Base-by-base conservation (phyloP, 768 basidiomycete genomes). In the Multifurca ochricompacta region DNA sequence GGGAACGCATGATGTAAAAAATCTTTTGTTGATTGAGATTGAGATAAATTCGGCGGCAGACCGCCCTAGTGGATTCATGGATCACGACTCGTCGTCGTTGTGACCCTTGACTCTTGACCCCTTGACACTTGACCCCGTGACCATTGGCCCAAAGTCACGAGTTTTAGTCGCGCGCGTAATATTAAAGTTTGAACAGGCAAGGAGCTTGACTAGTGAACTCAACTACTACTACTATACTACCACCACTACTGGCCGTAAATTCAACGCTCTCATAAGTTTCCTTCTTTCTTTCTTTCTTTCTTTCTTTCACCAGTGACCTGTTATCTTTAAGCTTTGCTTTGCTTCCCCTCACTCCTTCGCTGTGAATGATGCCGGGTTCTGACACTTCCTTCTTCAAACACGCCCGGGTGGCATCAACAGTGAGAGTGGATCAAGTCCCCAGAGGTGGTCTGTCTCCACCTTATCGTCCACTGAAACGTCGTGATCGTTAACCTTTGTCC, bases 21-120 rank as follows among this genome's bases (percentile, higher is more conserved):
- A 66, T 51, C 59, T 59, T 48, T 53, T 61, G 40, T 59, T 63
- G 51, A 30, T 67, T 43, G 62, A 75, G 51, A 30, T 67, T 43
- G 62, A 75, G 59, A 53, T 54, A 59, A 76, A 65, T 7, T 69
- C 68, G 28, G 85, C 77, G 5, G 76, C 85, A 8, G 82, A 74
- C 64, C 85, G 85, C 35, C 80, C 81, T 58, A 77, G 50, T 23
- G 39, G 19, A 6, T 32, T 30, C 11, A 46, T 19, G 31, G n/a
- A n/a, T n/a, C n/a, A n/a, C n/a, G n/a, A n/a, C n/a, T n/a, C n/a
- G n/a, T n/a, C n/a, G n/a, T n/a, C n/a, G n/a, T n/a, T n/a, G n/a
- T n/a, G n/a, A n/a, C n/a, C n/a, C n/a, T n/a, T n/a, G n/a, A n/a
- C n/a, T n/a, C n/a, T n/a, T n/a, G n/a, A n/a, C n/a, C n/a, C n/a